These are phyloP conservation scores for Fonsecaea monophora DNA, from an alignment of 2,329 filamentous ascomycete genomes.

Conservation along the genomic window DNA sequence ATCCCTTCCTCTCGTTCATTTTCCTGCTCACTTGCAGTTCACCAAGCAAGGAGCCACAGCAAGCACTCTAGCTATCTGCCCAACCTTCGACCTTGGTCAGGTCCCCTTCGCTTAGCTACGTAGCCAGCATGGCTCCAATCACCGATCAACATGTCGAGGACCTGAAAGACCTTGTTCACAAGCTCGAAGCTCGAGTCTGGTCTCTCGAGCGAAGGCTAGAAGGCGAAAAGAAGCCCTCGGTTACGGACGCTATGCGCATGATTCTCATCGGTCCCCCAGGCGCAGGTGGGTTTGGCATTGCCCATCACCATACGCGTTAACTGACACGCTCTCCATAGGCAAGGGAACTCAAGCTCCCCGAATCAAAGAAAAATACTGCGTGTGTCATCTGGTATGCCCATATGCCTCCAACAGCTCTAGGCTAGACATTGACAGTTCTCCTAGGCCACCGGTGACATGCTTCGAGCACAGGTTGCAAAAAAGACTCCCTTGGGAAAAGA, in stretches of 20 bases:
- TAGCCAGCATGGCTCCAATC: constrained; percentile 79
- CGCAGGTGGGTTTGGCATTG: constrained; percentile 72
- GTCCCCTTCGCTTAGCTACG: constrained; percentile 35
- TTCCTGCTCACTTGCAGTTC: neutral
- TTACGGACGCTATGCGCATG: constrained; percentile 80
- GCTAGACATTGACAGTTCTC: constrained; percentile 5
- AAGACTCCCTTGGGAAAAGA: constrained; percentile 93
- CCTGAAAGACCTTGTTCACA: constrained; percentile 81
- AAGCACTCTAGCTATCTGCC: constrained; percentile 38
- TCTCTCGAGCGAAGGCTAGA: constrained; percentile 78
- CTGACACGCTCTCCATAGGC: constrained; percentile 62
- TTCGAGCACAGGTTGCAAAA: constrained; percentile 96
- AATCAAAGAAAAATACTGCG: constrained; percentile 97
- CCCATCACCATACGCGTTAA: constrained; percentile 16
- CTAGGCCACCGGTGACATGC: constrained; percentile 97
- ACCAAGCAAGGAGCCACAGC: neutral
- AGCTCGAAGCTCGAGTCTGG: constrained; percentile 84
- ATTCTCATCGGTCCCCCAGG: constrained; percentile 97
- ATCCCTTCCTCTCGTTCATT: neutral
- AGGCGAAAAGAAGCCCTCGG: constrained; percentile 59
- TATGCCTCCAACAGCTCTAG: neutral
- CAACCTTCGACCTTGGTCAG: constrained; percentile 43
- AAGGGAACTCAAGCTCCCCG: constrained; percentile 98
- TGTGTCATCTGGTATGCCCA: constrained; percentile 84
- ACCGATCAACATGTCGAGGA: constrained; percentile 79